Base-by-base conservation (phyloP, 371 early-diverging fungal genomes). In the Lichtheimia ornata region DNA sequence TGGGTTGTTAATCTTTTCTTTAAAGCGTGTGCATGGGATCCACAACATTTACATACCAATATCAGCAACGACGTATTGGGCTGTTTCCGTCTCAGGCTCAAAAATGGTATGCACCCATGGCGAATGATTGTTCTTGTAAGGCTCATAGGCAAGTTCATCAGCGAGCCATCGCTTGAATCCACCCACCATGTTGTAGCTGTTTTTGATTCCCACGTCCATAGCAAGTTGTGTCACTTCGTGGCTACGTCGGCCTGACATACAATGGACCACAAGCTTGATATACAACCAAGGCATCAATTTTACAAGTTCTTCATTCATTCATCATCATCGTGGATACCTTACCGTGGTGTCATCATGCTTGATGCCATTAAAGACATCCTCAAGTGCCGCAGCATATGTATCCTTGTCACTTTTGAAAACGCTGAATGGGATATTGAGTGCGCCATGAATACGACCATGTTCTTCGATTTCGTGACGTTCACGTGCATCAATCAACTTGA, bases 1-100 rank as follows among this genome's bases (percentile, higher is more conserved):
- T 14, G 88, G n/a, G 92, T 92, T 80, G 81, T 96, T 56, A 96
- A 96, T 66, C 87, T 95, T 59, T 96, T 96, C n/a, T 86, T 95
- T 49, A 85, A 97, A 43, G 89, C 95, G 43, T 35, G 35, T 35
- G 35, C 28, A 35, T 35, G 35, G 35, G 35, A 35, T 35, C 35
- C 5, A 28, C 1, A 22, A 22, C 22, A 22, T 1, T 22, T 4
- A 47, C 51, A 61, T 70, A 75, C 74, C 76, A 49, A 76, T 58
- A 64, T 80, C 77, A 40, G 77, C 70, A 4, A 80, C 75, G 25
- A 80, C 57, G 51, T 74, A 80, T 51, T 69, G 69, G 9, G 80
- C 80, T 11, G 80, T 77, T 50, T 77, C 80, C 4, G 80, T 80
- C 7, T 74, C 75, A 17, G 24, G 27, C 17, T 77, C 80, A 50